A percentile compares a stretch with the other conserved stretches of the same genome.
phyloP scores from a whole-genome alignment of 331 rosid genomes.

The Ulmus americana region DNA sequence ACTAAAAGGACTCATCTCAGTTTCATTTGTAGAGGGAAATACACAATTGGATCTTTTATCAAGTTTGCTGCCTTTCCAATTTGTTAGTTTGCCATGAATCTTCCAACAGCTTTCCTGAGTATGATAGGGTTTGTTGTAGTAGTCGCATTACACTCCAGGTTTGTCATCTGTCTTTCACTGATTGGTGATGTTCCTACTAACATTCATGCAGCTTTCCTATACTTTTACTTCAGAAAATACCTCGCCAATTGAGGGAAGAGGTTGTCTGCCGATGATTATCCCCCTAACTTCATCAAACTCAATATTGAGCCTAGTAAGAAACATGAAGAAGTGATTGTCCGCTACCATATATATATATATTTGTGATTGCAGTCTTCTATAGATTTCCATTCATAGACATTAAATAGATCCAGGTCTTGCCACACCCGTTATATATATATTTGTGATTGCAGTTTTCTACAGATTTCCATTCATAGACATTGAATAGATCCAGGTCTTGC shows the following conservation, averaged over 20 bases:
- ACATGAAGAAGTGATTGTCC: neutral
- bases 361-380: neutral
- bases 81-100: neutral
- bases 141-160: neutral
- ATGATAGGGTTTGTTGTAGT: neutral
- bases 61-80: neutral
- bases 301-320: neutral
- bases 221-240: neutral
- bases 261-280: neutral
- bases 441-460: neutral
- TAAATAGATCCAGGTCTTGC: neutral
- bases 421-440: neutral
- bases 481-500: neutral
- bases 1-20: neutral
- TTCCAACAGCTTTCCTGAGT: neutral
- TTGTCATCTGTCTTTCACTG: neutral
- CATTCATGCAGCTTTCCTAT: neutral
- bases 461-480: neutral
- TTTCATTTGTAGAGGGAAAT: neutral
- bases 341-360: no score
- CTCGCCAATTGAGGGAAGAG: neutral
- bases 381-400: neutral
- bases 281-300: constrained; percentile 9
- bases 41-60: neutral
- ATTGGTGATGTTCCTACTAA: neutral